Evolutionary conservation across 495 filamentous ascomycete species (phyloP), one percentile per base, ranked within the genome.

Genomic region (Penicillium waksmanii): DNA sequence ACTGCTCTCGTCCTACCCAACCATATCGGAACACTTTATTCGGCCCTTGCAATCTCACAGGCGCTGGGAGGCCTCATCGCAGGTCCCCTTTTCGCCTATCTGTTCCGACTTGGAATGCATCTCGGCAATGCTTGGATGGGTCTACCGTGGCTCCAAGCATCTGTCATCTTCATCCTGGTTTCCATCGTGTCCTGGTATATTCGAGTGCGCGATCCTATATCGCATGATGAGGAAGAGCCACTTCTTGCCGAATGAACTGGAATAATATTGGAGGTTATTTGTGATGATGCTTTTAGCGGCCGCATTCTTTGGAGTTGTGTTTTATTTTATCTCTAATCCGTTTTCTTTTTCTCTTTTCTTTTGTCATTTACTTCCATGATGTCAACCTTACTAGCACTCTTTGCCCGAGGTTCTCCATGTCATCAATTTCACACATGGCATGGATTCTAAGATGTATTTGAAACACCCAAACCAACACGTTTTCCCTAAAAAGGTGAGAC

Each of bases 41-140:
- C 73, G 21, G 64, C 73, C 1, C 60, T 74, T 11, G 66, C 72
- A 3, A 71, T 78, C 33, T 60, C 73, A 12, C 63, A 71, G 42
- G 60, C 68, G 10, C 33, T 74, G 3, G 75, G 76, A 1, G 53
- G 53, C 10, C 46, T 79, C 23, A 31, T 77, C 33, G 62, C 75
- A 2, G 68, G 73, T 1, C 77, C 77, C 3, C 43, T 76, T 11
- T 66, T 79, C n/a, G 67, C 69, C 21, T 67, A 69, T 19, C 58
- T 67, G 3, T 80, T 79, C 61, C 64, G 65, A 5, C 56, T 68
- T 49, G 77, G 75, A 10, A 69, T 80, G 69, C 73, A 73, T 54
- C 52, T 74, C 11, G 76, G 74, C 10, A 57, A 68, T 52, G 58
- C 49, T 0, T 75, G 73, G 73, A 52, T 71, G 55, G 73, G 73